Conservation (phyloP, 176 grass and related monocot genomes). For the Cenchrus purpureus region DNA sequence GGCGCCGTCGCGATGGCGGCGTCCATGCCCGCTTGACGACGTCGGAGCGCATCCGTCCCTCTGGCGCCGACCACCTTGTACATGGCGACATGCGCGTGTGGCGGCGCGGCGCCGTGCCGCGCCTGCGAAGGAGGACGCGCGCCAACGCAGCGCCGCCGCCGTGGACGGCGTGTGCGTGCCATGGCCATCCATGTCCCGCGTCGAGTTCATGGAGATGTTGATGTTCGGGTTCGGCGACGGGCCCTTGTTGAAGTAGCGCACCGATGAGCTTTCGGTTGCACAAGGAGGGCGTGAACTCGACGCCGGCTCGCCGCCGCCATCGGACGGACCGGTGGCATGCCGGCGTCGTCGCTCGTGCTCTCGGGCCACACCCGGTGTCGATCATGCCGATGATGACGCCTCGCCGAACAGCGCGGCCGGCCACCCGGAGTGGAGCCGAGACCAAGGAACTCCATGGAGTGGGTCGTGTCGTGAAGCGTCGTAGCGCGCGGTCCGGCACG, state of each 20-base stretch:
- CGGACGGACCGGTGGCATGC: slow-evolving; percentile 37
- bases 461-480: slow-evolving; percentile 51
- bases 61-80: slow-evolving; percentile 69
- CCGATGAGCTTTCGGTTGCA: slow-evolving; percentile 92
- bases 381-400: slow-evolving; percentile 62
- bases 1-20: slow-evolving; percentile 59
- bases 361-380: slow-evolving; percentile 61
- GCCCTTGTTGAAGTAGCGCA: slow-evolving; percentile 68
- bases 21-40: slow-evolving; percentile 75
- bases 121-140: slow-evolving; percentile 62
- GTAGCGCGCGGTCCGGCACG: slow-evolving; percentile 21
- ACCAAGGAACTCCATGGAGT: slow-evolving; percentile 52
- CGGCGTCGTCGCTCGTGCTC: slow-evolving; percentile 52
- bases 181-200: slow-evolving; percentile 68
- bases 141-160: too few relatives aligned
- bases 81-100: slow-evolving; percentile 64
- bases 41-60: slow-evolving; percentile 50
- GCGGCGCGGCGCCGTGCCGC: slow-evolving; percentile 55
- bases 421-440: slow-evolving; percentile 26
- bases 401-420: too few relatives aligned
- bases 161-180: slow-evolving; percentile 82
- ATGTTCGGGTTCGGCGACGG: slow-evolving; percentile 47
- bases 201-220: slow-evolving; percentile 54
- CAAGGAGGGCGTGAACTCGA: slow-evolving; percentile 39
- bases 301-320: slow-evolving; percentile 60